Conservation (phyloP, 2,329 filamentous ascomycete species). For the Thelonectria discophora region DNA sequence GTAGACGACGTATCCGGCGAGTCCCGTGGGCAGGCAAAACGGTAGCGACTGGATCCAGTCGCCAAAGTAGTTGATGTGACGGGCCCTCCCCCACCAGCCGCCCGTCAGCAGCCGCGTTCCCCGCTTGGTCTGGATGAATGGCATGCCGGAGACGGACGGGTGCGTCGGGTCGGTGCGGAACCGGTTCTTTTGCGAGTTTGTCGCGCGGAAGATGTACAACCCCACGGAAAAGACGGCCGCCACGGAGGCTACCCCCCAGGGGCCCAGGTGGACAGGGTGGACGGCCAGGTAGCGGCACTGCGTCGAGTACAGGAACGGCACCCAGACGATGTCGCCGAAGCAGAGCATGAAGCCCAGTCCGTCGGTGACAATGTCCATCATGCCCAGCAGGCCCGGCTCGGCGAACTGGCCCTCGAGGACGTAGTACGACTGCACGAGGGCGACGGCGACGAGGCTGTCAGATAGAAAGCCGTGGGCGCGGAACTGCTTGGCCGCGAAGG, state of each 20-base stretch:
- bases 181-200: constrained; percentile 92
- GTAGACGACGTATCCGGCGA: constrained; percentile 79
- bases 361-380: constrained; percentile 90
- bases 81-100: constrained; percentile 90
- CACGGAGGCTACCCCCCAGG: constrained; percentile 68
- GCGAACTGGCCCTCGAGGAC: constrained; percentile 84
- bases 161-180: constrained; percentile 88
- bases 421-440: constrained; percentile 79
- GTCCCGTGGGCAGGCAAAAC: constrained; percentile 83
- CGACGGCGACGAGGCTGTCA: constrained; percentile 82
- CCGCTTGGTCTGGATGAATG: constrained; percentile 82
- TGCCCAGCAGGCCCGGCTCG: constrained; percentile 85
- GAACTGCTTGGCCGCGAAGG: constrained; percentile 88
- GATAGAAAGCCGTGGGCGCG: constrained; percentile 80
- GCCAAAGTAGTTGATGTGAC: constrained; percentile 93
- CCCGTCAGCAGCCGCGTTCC: constrained; percentile 82
- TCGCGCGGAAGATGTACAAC: constrained; percentile 85
- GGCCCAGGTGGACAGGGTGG: constrained; percentile 79
- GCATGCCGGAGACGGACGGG: constrained; percentile 76
- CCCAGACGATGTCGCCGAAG: constrained; percentile 90
- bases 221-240: constrained; percentile 72
- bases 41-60: constrained; percentile 93
- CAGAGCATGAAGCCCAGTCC: constrained; percentile 93
- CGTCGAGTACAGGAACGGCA: constrained; percentile 85
- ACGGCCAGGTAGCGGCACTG: constrained; percentile 84